phyloP scores from a whole-genome alignment of 2,329 filamentous ascomycete species.

The Aspergillus tubingensis region DNA sequence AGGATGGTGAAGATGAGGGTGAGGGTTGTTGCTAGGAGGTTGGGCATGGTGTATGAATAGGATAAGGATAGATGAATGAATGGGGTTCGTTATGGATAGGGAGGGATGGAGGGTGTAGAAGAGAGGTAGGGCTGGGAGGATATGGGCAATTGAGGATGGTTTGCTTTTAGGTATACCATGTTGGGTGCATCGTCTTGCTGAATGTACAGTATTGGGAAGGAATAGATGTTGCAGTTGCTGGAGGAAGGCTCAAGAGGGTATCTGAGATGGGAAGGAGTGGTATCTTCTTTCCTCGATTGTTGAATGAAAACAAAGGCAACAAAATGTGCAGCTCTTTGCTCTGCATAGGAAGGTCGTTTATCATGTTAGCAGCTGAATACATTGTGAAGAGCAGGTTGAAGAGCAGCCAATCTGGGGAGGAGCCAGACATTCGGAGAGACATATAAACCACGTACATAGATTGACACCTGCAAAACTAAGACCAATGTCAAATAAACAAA shows the following conservation, averaged over 20 bases:
- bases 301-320: no score
- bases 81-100: neutral
- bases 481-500: no score
- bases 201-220: neutral
- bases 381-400: no score
- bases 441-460: no score
- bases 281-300: neutral
- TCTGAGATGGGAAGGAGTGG: neutral
- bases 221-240: neutral
- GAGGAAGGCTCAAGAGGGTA: neutral
- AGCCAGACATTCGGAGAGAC: no score
- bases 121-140: neutral
- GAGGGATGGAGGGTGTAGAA: neutral
- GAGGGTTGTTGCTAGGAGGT: conserved; percentile 3
- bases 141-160: neutral
- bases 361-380: no score
- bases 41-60: conserved; percentile 8
- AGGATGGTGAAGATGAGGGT: conserved; percentile 4
- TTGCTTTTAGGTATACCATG: neutral
- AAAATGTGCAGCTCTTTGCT: no score
- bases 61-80: conserved; percentile 5
- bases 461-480: no score
- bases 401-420: no score
- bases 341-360: no score
- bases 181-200: neutral